Evolutionary conservation across 2,329 filamentous ascomycete genomes (phyloP).

Genomic region (Diaporthe citriasiana): DNA sequence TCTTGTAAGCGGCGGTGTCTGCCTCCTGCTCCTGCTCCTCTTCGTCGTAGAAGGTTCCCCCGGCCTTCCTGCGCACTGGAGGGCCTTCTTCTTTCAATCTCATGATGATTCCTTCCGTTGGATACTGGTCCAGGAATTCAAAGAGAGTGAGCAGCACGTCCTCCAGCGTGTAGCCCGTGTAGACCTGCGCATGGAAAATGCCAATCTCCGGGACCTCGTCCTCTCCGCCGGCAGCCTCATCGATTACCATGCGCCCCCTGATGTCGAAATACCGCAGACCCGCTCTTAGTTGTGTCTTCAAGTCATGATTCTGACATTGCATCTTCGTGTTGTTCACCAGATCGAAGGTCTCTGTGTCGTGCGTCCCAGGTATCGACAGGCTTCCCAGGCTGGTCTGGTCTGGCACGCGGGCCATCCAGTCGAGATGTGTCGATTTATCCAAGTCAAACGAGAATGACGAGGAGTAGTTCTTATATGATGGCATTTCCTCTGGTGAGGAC

Average conservation of each 20-base stretch:
- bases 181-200: constrained; percentile 62
- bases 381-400: constrained; percentile 57
- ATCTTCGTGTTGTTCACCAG: constrained; percentile 52
- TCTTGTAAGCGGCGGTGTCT: constrained; percentile 48
- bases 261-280: constrained; percentile 67
- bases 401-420: constrained; percentile 61
- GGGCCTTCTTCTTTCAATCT: constrained; percentile 64
- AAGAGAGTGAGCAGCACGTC: constrained; percentile 60
- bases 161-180: constrained; percentile 60
- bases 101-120: constrained; percentile 63
- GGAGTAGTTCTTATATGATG: constrained; percentile 46
- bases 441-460: constrained; percentile 61
- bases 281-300: constrained; percentile 59
- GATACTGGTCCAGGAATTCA: constrained; percentile 60
- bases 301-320: constrained; percentile 64
- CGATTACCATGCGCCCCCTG: constrained; percentile 58
- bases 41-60: background rate
- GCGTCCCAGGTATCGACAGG: constrained; percentile 66
- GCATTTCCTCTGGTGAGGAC: background rate
- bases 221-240: constrained; percentile 50
- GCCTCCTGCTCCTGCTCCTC: constrained; percentile 38
- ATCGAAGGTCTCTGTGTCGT: constrained; percentile 66
- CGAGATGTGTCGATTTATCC: constrained; percentile 49
- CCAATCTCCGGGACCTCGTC: constrained; percentile 49
- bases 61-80: constrained; percentile 47